Evolutionary conservation across 306 rosid genomes (phyloP).

Genomic region (Albizia julibrissin): DNA sequence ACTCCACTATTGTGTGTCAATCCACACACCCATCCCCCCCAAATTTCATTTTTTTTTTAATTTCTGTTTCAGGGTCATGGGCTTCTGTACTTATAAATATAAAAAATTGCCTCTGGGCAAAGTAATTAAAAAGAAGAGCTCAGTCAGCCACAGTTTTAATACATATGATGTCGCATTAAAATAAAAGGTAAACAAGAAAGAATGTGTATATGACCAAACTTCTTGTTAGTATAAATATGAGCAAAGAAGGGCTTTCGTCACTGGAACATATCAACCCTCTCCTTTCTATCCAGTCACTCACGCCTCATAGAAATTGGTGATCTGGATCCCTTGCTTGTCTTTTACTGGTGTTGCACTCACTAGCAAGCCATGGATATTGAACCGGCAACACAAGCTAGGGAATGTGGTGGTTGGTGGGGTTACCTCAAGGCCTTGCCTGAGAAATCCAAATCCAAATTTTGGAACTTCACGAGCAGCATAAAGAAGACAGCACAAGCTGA

Average conservation of each 20-base stretch:
- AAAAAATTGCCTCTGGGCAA: constrained; percentile 22
- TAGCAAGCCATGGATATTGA: constrained; percentile 42
- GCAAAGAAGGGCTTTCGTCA: background rate
- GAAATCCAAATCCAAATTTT: constrained; percentile 37
- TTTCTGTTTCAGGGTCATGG: constrained; percentile 22
- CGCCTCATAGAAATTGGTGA: background rate
- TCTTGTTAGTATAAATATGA: constrained; percentile 35
- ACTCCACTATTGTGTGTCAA: background rate
- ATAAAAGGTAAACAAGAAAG: background rate
- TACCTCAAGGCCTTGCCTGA: constrained; percentile 35
- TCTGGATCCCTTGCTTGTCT: background rate
- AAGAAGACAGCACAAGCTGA: constrained; percentile 62
- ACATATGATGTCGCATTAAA: constrained; percentile 24
- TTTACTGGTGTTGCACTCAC: background rate
- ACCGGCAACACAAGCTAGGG: constrained; percentile 18
- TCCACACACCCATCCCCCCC: background rate
- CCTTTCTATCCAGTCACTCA: constrained; percentile 16
- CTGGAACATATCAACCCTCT: constrained; percentile 9
- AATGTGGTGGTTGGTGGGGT: background rate
- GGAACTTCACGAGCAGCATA: constrained; percentile 30
- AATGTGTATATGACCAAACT: background rate
- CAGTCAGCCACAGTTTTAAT: constrained; percentile 37
- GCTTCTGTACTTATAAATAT: background rate
- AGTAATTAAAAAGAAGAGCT: constrained; percentile 8
- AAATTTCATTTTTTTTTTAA: background rate